phyloP scores from a whole-genome alignment of 106 monocot species.

The Gastrodia elata region DNA sequence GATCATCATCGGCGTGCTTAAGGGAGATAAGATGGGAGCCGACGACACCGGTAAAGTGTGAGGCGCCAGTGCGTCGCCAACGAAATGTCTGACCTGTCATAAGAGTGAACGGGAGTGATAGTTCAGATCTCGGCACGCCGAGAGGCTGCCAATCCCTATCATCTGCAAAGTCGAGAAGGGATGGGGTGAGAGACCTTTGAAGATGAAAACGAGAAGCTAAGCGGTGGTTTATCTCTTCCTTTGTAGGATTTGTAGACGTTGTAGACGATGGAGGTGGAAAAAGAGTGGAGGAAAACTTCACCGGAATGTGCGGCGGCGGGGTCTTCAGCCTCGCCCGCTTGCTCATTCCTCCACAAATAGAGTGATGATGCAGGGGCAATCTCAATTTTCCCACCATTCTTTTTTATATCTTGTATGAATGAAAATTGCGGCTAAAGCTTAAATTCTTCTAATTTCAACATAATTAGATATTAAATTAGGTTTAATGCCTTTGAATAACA shows the following conservation, averaged over 20 bases:
- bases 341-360: constrained; percentile 10
- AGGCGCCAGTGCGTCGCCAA: constrained; percentile 54
- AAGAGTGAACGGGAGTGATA: constrained; percentile 73
- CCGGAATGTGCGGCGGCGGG: constrained; percentile 8
- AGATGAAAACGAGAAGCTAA: constrained; percentile 1
- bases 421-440: no score
- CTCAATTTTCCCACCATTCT: no score
- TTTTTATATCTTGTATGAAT: no score
- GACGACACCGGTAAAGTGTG: constrained; percentile 68
- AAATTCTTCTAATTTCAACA: no score
- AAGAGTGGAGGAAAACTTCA: constrained; percentile 7
- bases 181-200: constrained; percentile 34
- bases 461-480: no score
- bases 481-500: no score
- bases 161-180: neutral
- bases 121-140: constrained; percentile 47
- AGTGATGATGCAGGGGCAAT: neutral
- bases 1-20: constrained; percentile 27
- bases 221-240: neutral
- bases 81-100: constrained; percentile 96
- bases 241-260: neutral
- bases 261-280: constrained; percentile 8
- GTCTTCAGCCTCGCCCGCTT: constrained; percentile 13
- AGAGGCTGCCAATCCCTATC: constrained; percentile 37
- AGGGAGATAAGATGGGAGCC: constrained; percentile 75